Percentiles rank a stretch among this genome's conserved stretches.
Conservation (phyloP, 345 rosid species). For the Rhizophora mangle region DNA sequence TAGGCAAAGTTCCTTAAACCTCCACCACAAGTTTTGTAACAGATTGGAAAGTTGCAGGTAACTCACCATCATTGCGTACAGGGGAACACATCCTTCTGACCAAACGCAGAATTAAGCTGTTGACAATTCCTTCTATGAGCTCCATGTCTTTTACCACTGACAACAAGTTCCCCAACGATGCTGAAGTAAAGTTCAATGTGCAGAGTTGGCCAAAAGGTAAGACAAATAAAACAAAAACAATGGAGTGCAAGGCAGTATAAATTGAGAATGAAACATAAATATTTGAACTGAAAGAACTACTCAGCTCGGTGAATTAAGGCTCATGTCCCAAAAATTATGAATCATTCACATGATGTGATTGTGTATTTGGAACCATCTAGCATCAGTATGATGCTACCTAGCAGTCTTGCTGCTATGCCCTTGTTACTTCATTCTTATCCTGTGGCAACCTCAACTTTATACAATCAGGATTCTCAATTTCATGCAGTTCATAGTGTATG, state of each 20-base stretch:
- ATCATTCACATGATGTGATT: too few species aligned
- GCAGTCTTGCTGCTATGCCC: not conserved
- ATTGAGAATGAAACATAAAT: too few species aligned
- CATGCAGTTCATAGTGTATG: not conserved
- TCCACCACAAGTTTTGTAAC: not conserved
- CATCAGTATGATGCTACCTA: not conserved
- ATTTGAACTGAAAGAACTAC: too few species aligned
- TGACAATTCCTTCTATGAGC: slow-evolving; percentile 52
- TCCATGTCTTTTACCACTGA: slow-evolving; percentile 46
- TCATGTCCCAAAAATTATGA: too few species aligned
- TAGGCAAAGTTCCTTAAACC: not conserved
- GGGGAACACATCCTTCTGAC: slow-evolving; percentile 63
- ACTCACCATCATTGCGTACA: slow-evolving; percentile 44
- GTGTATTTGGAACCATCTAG: not conserved
- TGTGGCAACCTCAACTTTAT: too few species aligned
- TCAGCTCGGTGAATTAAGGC: too few species aligned
- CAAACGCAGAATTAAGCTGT: slow-evolving; percentile 51
- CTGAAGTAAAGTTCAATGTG: slow-evolving; percentile 28
- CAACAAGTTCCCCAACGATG: slow-evolving; percentile 54
- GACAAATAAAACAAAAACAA: not conserved
- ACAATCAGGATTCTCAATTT: too few species aligned
- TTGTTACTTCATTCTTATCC: not conserved
- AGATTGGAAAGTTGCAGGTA: not conserved
- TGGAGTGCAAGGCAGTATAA: not conserved
- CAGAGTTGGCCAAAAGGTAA: too few species aligned